phyloP scores from a whole-genome alignment of 1,284 basidiomycete species.

The Prillingera fragicola region DNA sequence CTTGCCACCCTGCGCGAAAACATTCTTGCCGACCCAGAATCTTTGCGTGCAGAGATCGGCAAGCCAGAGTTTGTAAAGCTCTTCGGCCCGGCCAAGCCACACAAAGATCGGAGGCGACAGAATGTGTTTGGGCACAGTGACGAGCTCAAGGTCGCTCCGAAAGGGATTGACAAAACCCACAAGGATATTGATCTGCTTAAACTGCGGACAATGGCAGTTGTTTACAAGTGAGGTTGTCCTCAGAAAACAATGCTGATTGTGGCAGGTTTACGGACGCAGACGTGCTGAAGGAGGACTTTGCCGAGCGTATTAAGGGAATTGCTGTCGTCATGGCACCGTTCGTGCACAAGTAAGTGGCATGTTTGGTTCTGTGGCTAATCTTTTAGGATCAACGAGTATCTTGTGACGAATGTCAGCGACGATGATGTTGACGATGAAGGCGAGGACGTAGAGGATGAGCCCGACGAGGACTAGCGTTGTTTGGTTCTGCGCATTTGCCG shows the following conservation, averaged over 20 bases:
- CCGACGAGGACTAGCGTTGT: no score
- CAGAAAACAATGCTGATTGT: constrained; percentile 1
- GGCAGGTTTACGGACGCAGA: constrained; percentile 68
- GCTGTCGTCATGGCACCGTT: constrained; percentile 63
- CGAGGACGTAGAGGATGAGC: no score
- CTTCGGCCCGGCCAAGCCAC: constrained; percentile 65
- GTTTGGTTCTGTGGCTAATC: not conserved
- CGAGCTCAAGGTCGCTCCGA: constrained; percentile 77
- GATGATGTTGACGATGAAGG: no score
- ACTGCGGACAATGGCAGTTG: constrained; percentile 70
- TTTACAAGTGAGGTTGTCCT: constrained; percentile 55
- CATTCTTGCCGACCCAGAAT: constrained; percentile 58
- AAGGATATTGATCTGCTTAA: constrained; percentile 79
- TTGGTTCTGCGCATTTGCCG: no score
- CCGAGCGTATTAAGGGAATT: constrained; percentile 57
- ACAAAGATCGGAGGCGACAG: constrained; percentile 58
- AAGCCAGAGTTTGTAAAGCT: constrained; percentile 61
- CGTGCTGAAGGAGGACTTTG: constrained; percentile 63
- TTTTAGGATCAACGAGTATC: constrained; percentile 6
- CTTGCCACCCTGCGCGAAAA: constrained; percentile 66
- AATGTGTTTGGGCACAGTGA: constrained; percentile 77
- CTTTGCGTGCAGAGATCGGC: constrained; percentile 63
- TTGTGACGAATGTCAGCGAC: not conserved
- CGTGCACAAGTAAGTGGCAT: constrained; percentile 64
- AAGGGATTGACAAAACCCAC: constrained; percentile 77